Percentiles rank a stretch among this genome's conserved stretches.
Evolutionary conservation across 768 basidiomycete genomes (phyloP).

Genomic region (Mycena chlorophos): DNA sequence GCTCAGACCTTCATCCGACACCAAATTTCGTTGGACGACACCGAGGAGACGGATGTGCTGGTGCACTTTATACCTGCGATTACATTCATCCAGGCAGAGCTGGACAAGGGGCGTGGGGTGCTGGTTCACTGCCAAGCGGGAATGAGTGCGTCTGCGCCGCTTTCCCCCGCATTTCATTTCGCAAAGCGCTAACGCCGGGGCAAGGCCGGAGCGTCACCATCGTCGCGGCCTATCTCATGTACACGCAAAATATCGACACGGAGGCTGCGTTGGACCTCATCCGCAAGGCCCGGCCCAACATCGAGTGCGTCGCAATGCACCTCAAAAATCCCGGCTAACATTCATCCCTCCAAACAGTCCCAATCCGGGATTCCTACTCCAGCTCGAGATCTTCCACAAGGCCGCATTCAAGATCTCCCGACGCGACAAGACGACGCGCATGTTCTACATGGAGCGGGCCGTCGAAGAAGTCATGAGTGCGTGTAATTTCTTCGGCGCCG

Average conservation of each 20-base stretch:
- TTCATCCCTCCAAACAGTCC: slow-evolving; percentile 52
- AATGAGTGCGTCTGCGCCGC: slow-evolving; percentile 58
- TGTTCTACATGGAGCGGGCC: slow-evolving; percentile 81
- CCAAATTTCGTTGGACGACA: slow-evolving; percentile 79
- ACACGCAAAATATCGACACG: slow-evolving; percentile 56
- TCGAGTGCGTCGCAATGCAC: slow-evolving; percentile 56
- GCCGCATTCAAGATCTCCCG: slow-evolving; percentile 68
- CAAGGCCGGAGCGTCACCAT: slow-evolving; percentile 83
- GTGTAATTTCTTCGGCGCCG: slow-evolving; percentile 32
- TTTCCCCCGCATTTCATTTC: slow-evolving; percentile 3
- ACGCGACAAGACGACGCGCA: slow-evolving; percentile 68
- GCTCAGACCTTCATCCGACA: slow-evolving; percentile 74
- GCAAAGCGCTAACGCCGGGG: slow-evolving; percentile 5
- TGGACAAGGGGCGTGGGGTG: slow-evolving; percentile 74
- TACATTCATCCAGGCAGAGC: slow-evolving; percentile 77
- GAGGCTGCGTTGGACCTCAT: slow-evolving; percentile 70
- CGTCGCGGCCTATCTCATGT: slow-evolving; percentile 88
- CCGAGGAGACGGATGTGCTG: slow-evolving; percentile 74
- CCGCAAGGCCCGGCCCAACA: slow-evolving; percentile 59
- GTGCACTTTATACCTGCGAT: slow-evolving; percentile 77
- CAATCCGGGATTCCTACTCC: slow-evolving; percentile 79
- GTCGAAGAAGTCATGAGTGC: slow-evolving; percentile 77
- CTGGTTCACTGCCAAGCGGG: slow-evolving; percentile 92
- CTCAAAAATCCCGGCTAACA: not conserved
- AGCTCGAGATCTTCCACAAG: slow-evolving; percentile 78